Base-by-base conservation (phyloP, 306 rosid species). In the Cucumis hystrix region DNA sequence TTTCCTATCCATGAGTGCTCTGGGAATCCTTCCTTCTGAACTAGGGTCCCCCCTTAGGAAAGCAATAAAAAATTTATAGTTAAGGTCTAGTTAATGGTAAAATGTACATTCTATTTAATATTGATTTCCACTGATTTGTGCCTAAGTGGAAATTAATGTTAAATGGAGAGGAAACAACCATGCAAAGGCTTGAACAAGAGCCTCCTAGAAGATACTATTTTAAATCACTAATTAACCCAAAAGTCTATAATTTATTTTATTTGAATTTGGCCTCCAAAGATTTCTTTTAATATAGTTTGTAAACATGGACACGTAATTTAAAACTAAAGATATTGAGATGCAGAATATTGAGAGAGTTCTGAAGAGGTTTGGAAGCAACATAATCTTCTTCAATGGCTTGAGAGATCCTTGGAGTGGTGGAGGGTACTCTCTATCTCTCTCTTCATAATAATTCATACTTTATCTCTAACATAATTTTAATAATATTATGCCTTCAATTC, bases 401-500 rank as follows among this genome's bases (percentile, higher is more conserved):
- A 89, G 97, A 87, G 98, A 94, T 81, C 96, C 98, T 77, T 91
- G 98, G 97, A 91, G 98, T 78, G 97, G 95, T 37, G 98, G 98
- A 84, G 98, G 98, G 98, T 94, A 91, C 37, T 52, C 51, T 62
- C 54, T 80, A 78, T 79, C 57, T 79, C 58, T 59, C 35, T 77
- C 55, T 39, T 56, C 18, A 14, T 8, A 7, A 7, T 7, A 10
- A 8, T 23, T 10, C 17, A 6, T 41, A 41, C 2, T 41, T 41
- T 6, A 41, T 41, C 30, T 28, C 30, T 28, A 28, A 28, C 30
- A 28, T 28, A 28, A 28, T 28, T 28, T 28, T 28, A 28, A 28
- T 28, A 28, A 28, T 28, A 28, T 28, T 28, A 28, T 28, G 30
- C 30, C 30, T 28, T 1, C 30, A 28, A 28, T 28, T 7, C 89